Evolutionary conservation across 179 eudicot species (phyloP), one percentile per base, ranked within the genome.

Genomic region (Carnegiea gigantea): DNA sequence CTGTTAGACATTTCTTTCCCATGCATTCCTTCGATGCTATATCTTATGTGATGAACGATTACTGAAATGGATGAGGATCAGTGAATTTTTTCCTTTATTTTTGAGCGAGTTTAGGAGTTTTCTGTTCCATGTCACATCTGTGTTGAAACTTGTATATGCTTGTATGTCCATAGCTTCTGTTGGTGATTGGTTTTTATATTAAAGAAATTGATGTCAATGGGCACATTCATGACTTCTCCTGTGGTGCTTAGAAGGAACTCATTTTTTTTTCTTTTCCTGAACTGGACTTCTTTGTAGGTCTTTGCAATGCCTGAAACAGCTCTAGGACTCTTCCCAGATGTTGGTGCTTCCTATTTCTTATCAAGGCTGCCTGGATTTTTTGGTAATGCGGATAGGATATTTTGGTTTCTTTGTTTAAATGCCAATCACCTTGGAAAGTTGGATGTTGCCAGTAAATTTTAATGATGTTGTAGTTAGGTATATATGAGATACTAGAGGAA

Each of bases 261-360:
- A 24, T 73, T 23, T 73, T 20, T 20, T 54, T 11, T 80, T 54
- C 80, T 40, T 40, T 6, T 40, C 5, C 81, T 81, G 77, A 75
- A 72, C 11, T 68, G 23, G 43, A 62, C 6, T 68, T 82, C 64
- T 59, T 48, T 82, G 81, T 88, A 93, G 98, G 89, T 90, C 73
- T 93, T 92, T 86, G 95, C 98, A 72, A 94, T 94, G 98, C 98
- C 98, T 84, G 98, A 94, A 90, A 92, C 98, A 65, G 95, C 93
- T 77, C 81, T 93, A 81, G 98, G 97, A 79, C 91, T 93, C 80
- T 93, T 94, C 70, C 98, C 98, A 46, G 98, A 94, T 83, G 85
- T 93, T 79, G 98, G 98, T 70, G 95, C 97, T 60, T 90, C 98
- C n/a, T 93, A 88, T 82, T 94, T 85, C 86, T 85, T 93, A 82